Evolutionary conservation across 2,329 filamentous ascomycete genomes (phyloP), one percentile per base, ranked within the genome.

Genomic region (Lecanicillium sp.): DNA sequence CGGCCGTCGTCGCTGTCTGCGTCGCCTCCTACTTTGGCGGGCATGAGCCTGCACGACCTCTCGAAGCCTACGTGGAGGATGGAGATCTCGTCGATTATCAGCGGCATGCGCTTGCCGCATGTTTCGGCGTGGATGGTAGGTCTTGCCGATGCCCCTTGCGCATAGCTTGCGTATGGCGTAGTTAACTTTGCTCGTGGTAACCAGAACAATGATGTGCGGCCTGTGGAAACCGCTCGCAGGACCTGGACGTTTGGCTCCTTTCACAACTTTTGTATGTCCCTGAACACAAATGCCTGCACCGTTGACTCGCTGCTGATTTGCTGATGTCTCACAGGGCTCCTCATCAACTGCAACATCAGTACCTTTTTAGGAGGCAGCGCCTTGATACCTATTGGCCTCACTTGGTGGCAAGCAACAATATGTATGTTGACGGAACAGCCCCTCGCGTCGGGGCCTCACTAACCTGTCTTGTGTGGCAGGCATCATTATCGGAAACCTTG

Each of bases 151-250:
- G n/a, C n/a, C n/a, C n/a, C n/a, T n/a, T n/a, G n/a, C n/a, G n/a
- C n/a, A n/a, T n/a, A n/a, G n/a, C n/a, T n/a, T n/a, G n/a, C n/a
- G n/a, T n/a, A n/a, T n/a, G n/a, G n/a, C n/a, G n/a, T n/a, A n/a
- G n/a, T n/a, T n/a, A n/a, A n/a, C n/a, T n/a, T n/a, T n/a, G n/a
- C n/a, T n/a, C n/a, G n/a, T n/a, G n/a, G n/a, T n/a, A n/a, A n/a
- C n/a, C 29, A 64, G 60, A 73, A 73, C 48, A 61, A 72, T 44
- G 69, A 74, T 47, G 68, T 72, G 40, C 64, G 67, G 3, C 70
- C 69, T 9, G 61, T 69, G 19, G 65, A 68, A 42, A 49, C 56
- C 2, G 58, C 48, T 31, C 55, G 64, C 31, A 56, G 64, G 13
- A 69, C 63, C 5, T 71, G 64, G 66, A 58, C 53, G 4, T 60